phyloP scores from a whole-genome alignment of 768 basidiomycete species.

The Phylloporus rhodoxanthus region DNA sequence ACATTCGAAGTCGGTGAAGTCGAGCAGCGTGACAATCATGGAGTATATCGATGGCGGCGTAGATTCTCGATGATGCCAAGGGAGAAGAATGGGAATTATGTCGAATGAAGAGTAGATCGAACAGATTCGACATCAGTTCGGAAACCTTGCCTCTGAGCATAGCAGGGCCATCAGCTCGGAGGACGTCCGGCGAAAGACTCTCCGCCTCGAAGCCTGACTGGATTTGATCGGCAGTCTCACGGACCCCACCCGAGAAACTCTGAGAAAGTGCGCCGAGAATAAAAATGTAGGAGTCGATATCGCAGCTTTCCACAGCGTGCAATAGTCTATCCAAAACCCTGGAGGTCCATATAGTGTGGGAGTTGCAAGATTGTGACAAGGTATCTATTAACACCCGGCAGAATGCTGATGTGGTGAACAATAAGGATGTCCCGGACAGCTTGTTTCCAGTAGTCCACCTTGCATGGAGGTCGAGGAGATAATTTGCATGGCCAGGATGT shows the following conservation, averaged over 20 bases:
- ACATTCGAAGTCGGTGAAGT: conserved; percentile 15
- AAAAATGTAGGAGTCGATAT: conserved; percentile 31
- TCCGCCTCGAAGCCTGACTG: neutral
- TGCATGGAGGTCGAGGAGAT: conserved; percentile 41
- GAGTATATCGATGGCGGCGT: conserved; percentile 23
- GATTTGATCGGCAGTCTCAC: neutral
- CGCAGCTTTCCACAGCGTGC: conserved; percentile 24
- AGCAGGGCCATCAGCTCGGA: neutral
- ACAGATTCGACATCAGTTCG: conserved; percentile 20
- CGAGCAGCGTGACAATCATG: conserved; percentile 15
- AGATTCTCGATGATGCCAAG: conserved; percentile 4
- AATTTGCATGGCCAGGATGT: conserved; percentile 43
- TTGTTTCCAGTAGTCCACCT: conserved; percentile 31
- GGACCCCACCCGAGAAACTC: conserved; percentile 8
- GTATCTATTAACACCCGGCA: conserved; percentile 16
- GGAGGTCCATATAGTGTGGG: conserved; percentile 38
- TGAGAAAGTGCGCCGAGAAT: conserved; percentile 28
- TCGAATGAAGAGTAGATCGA: conserved; percentile 16
- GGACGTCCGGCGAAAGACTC: neutral
- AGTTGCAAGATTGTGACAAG: conserved; percentile 28
- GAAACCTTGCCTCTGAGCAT: conserved; percentile 18
- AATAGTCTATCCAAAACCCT: conserved; percentile 37
- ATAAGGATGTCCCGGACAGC: neutral
- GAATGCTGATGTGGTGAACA: conserved; percentile 27
- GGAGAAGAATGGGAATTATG: neutral